Evolutionary conservation across 164 flowering plant genomes (phyloP).

Genomic region (Dillenia turbinata): DNA sequence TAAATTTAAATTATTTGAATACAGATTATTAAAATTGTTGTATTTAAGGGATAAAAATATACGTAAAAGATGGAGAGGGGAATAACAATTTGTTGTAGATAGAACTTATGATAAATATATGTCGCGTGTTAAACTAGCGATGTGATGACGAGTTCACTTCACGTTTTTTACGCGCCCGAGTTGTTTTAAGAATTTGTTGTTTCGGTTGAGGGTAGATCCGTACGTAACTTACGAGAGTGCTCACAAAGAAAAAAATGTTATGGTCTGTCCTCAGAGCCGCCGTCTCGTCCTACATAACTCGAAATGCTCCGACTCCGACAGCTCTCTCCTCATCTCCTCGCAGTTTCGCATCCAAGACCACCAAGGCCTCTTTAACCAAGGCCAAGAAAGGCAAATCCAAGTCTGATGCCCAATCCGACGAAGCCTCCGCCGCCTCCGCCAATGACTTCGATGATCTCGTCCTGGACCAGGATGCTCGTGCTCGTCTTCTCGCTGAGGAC

Average conservation of each 20-base stretch:
- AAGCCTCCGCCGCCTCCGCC: slow-evolving; percentile 11
- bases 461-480: slow-evolving; percentile 28
- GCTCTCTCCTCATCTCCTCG: slow-evolving; percentile 4
- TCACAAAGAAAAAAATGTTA: slow-evolving; percentile 21
- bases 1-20: too few species aligned
- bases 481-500: slow-evolving; percentile 41
- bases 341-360: slow-evolving; percentile 22
- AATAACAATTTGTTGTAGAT: too few species aligned
- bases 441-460: slow-evolving; percentile 7
- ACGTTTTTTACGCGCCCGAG: too few species aligned
- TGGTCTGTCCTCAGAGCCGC: slow-evolving; percentile 19
- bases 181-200: too few species aligned
- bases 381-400: slow-evolving; percentile 26
- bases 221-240: too few species aligned
- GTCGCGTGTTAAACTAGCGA: too few species aligned
- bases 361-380: slow-evolving; percentile 17
- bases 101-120: too few species aligned
- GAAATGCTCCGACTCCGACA: slow-evolving; percentile 5
- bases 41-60: too few species aligned
- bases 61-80: too few species aligned
- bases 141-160: too few species aligned
- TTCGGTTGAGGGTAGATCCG: too few species aligned
- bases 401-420: slow-evolving; percentile 14
- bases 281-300: slow-evolving; percentile 3
- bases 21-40: too few species aligned